These are phyloP conservation scores for Neofusicoccum sp. DNA, from an alignment of 2,329 filamentous ascomycete species.

Conservation along the genomic window DNA sequence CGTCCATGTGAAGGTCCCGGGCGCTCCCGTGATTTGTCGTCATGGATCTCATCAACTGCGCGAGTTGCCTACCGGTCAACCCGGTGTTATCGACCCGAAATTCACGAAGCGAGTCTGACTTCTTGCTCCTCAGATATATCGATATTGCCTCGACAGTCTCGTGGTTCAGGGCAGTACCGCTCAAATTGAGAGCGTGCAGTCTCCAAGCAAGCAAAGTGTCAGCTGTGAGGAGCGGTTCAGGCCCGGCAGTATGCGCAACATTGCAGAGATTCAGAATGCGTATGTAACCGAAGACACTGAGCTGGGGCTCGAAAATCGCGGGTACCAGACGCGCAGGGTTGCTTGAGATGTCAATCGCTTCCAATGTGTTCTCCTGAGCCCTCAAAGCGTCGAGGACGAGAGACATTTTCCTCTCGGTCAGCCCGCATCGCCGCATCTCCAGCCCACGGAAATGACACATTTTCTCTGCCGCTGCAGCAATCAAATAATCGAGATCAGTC, in stretches of 20 bases:
- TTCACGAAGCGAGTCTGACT: constrained; percentile 60
- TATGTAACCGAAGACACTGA: constrained; percentile 65
- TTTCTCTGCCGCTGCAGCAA: constrained; percentile 66
- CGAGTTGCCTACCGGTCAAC: constrained; percentile 63
- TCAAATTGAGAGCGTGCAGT: constrained; percentile 64
- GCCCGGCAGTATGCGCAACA: constrained; percentile 61
- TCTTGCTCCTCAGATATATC: constrained; percentile 60
- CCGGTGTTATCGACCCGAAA: constrained; percentile 67
- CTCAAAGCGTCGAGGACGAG: constrained; percentile 63
- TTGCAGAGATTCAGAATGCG: constrained; percentile 66
- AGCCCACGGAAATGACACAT: constrained; percentile 65
- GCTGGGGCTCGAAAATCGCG: constrained; percentile 62
- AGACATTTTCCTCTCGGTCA: constrained; percentile 58
- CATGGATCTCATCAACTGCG: constrained; percentile 64
- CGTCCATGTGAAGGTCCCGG: constrained; percentile 63
- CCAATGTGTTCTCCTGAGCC: constrained; percentile 64
- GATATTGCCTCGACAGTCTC: constrained; percentile 64
- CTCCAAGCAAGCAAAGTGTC: constrained; percentile 67
- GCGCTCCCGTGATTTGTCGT: constrained; percentile 47
- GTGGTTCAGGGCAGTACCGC: constrained; percentile 60
- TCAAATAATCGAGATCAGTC: constrained; percentile 65
- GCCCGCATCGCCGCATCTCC: constrained; percentile 63
- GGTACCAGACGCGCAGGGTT: constrained; percentile 65
- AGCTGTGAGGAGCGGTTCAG: constrained; percentile 62
- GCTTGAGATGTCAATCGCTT: constrained; percentile 65